Conservation (phyloP, 805 yeast genomes). For the Kuraishia molischiana region DNA sequence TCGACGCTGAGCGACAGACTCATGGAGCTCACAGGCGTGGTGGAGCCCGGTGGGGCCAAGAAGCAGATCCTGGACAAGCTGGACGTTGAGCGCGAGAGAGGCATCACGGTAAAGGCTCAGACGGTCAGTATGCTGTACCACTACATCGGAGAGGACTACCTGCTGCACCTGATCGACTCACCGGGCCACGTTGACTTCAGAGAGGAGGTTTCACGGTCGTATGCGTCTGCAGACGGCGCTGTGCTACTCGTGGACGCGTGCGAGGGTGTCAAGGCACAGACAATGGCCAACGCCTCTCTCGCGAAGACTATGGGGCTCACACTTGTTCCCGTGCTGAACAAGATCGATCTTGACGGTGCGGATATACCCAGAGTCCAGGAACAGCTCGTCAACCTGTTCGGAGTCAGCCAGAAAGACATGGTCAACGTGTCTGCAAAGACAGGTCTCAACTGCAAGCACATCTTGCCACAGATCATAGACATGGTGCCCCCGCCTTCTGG, state of each 20-base stretch:
- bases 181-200: conserved; percentile 98
- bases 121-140: conserved; percentile 89
- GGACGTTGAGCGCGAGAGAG: conserved; percentile 93
- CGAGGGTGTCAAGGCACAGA: conserved; percentile 96
- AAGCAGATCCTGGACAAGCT: conserved; percentile 83
- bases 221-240: conserved; percentile 96
- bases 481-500: conserved; percentile 78
- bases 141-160: conserved; percentile 58
- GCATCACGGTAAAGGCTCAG: conserved; percentile 95
- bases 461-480: conserved; percentile 77
- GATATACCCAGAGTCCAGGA: conserved; percentile 72
- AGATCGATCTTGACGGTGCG: conserved; percentile 83
- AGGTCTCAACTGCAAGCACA: conserved; percentile 66
- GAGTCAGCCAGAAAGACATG: conserved; percentile 62
- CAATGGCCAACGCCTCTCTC: conserved; percentile 91
- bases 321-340: conserved; percentile 83
- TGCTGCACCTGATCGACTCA: conserved; percentile 87
- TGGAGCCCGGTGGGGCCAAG: conserved; percentile 56
- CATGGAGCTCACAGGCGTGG: conserved; percentile 82
- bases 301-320: conserved; percentile 81
- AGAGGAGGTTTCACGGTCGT: conserved; percentile 86
- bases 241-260: conserved; percentile 84
- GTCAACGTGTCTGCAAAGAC: conserved; percentile 89
- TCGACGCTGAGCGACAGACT: conserved; percentile 85
- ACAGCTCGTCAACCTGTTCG: conserved; percentile 81